Evolutionary conservation across 768 basidiomycete genomes (phyloP), one percentile per base, ranked within the genome.

Genomic region (Gloeostereum incarnatum): DNA sequence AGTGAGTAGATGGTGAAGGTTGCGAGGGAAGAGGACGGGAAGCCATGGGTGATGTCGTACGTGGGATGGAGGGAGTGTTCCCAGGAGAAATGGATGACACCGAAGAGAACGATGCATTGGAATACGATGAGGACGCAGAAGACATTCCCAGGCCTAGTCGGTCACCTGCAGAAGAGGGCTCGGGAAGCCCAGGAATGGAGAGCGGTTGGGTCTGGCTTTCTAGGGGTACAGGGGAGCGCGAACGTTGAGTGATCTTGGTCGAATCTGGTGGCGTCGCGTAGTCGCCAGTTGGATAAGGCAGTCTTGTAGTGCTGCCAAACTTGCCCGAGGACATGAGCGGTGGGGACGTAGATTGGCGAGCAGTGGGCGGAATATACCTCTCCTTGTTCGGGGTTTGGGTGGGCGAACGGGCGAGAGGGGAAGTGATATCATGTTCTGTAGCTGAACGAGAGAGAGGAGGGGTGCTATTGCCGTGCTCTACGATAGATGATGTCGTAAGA

Each of bases 261-360:
- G 68, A 54, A 24, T 77, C 71, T 1, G 75, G 60, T 0, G 81
- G 81, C 7, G 78, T 76, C 4, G 83, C 66, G 42, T 91, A 90
- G 48, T 91, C 88, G 3, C 87, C 88, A 2, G 79, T 78, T 13
- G 87, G 87, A 45, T 90, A 89, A 17, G 87, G 85, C 11, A 88
- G 62, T 24, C 84, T 73, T 23, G 75, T 78, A 13, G 58, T 67
- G 21, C 57, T 63, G 36, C 42, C 47, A 20, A 34, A n/a, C n/a
- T 63, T 63, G 1, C 54, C 65, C 0, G 62, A 56, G 1, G 75
- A 71, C 0, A 70, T 65, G 32, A 75, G 69, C 13, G 73, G 78
- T 9, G 76, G 81, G 45, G 76, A 79, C 4, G 77, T 81, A 5
- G 77, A 73, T 38, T 80, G 81, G 14, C 67, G 65, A 0, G 69